Evolutionary conservation across 2,329 filamentous ascomycete species (phyloP), one percentile per base, ranked within the genome.

Genomic region (Aotearoamyces nothofagi): DNA sequence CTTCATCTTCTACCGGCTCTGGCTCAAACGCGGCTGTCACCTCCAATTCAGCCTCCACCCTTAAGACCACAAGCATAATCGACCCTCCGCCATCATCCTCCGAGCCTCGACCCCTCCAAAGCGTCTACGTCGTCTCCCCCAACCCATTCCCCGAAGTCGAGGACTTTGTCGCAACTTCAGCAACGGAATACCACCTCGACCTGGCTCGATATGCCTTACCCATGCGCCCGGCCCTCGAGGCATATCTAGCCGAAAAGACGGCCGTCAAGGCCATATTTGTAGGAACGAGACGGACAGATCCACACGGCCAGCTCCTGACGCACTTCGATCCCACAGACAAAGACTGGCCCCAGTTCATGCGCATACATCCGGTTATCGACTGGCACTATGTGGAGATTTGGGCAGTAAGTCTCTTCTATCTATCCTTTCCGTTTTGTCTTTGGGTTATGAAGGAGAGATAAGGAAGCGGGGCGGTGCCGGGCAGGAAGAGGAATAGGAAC

Each of bases 351-450:
- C 58, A 64, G 24, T 93, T 96, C 46, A 86, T 96, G 75, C 71
- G 90, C 33, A 66, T 96, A 35, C 84, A 98, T 53, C 87, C 90
- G 0, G 80, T 98, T 7, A 86, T 98, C 47, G 90, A 98, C 54
- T 98, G 90, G 90, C 82, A 90, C 51, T 93, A 94, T 53, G 69
- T 72, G 8, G 87, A 96, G 52, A 87, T 96, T 30, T 96, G 90
- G 90, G 71, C 75, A 11, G 84, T 92, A 47, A 61, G 81, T 63
- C 47, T 44, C 11, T 24, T 20, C 24, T 15, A n/a, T n/a, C n/a
- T n/a, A n/a, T n/a, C n/a, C n/a, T n/a, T n/a, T n/a, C n/a, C n/a
- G n/a, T n/a, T n/a, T 17, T 15, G 14, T 33, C 15, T 23, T 30
- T 17, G 5, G 4, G n/a, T 17, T 5, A 14, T 25, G 19, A 17